Percentiles rank a stretch among this genome's conserved stretches.
Evolutionary conservation across 176 grass and related monocot species (phyloP).

Genomic region (Metroxylon sagu): DNA sequence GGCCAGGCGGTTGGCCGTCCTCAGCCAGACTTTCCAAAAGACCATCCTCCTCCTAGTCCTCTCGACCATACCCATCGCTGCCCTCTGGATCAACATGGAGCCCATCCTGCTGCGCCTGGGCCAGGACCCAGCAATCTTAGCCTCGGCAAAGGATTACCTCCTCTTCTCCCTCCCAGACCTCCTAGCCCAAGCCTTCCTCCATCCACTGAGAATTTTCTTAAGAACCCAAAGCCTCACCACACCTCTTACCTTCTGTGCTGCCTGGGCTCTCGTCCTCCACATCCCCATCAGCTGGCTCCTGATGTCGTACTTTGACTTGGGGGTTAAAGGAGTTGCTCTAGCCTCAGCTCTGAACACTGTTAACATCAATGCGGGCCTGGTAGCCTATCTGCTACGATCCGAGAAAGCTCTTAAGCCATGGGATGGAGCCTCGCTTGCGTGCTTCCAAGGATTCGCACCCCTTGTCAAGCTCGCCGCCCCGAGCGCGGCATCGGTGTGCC

Average conservation of each 20-base stretch:
- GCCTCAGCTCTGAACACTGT: slow-evolving; percentile 8
- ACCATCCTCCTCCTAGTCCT: slow-evolving; percentile 9
- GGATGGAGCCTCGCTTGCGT: not conserved
- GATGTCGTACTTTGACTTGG: not conserved
- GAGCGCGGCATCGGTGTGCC: slow-evolving; percentile 9
- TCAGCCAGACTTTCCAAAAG: slow-evolving; percentile 15
- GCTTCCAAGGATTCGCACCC: not conserved
- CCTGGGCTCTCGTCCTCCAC: slow-evolving; percentile 3
- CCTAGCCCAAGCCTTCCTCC: slow-evolving; percentile 5
- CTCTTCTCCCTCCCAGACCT: slow-evolving; percentile 19
- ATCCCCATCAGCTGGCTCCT: slow-evolving; percentile 2
- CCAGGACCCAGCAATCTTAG: not conserved
- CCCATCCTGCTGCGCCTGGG: not conserved
- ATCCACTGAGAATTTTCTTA: slow-evolving; percentile 12
- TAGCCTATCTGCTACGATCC: slow-evolving; percentile 2
- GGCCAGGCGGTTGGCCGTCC: slow-evolving; percentile 9
- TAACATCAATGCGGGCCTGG: slow-evolving; percentile 3
- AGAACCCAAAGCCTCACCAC: slow-evolving; percentile 2
- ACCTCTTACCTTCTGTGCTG: slow-evolving; percentile 11
- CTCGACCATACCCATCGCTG: slow-evolving; percentile 1
- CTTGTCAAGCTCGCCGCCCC: slow-evolving; percentile 5
- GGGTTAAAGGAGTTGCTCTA: slow-evolving; percentile 9
- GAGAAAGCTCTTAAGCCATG: slow-evolving; percentile 3
- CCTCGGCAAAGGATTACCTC: not conserved
- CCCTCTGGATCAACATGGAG: slow-evolving; percentile 12